These are phyloP conservation scores for Dipteronia dyeriana DNA, from an alignment of 345 rosid genomes.

Conservation along the genomic window DNA sequence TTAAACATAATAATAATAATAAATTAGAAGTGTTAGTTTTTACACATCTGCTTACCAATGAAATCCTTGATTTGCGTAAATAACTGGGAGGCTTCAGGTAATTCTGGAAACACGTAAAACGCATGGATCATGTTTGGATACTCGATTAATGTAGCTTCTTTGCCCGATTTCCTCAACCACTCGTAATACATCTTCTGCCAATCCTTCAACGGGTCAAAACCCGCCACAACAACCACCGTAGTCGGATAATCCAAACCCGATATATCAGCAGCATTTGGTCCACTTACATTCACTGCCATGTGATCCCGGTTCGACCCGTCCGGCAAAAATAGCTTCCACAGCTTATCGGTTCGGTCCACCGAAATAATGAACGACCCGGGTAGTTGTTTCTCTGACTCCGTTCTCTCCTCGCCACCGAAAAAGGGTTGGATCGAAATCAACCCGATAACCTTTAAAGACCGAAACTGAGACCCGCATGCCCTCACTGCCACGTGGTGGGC, in stretches of 20 bases:
- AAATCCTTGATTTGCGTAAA: slow-evolving; percentile 57
- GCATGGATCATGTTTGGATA: slow-evolving; percentile 78
- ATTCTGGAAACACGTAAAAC: slow-evolving; percentile 73
- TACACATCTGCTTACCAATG: slow-evolving; percentile 20
- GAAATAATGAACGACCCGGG: slow-evolving; percentile 41
- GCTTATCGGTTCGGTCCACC: slow-evolving; percentile 47
- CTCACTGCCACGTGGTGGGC: slow-evolving; percentile 73
- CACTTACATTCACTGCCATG: slow-evolving; percentile 45
- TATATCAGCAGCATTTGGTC: slow-evolving; percentile 47
- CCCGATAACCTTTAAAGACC: slow-evolving; percentile 41
- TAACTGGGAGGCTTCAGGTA: slow-evolving; percentile 50
- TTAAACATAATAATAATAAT: not conserved
- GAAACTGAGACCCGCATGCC: slow-evolving; percentile 26
- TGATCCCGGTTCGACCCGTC: slow-evolving; percentile 63
- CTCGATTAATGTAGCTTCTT: slow-evolving; percentile 58
- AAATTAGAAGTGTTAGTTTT: no score
- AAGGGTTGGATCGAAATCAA: slow-evolving; percentile 71
- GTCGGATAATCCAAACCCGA: slow-evolving; percentile 53
- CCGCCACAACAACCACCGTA: slow-evolving; percentile 50
- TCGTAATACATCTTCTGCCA: slow-evolving; percentile 72
- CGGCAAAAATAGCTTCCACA: slow-evolving; percentile 60
- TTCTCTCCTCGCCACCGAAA: slow-evolving; percentile 79
- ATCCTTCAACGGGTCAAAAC: slow-evolving; percentile 78
- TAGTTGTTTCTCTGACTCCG: slow-evolving; percentile 57
- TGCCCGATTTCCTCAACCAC: slow-evolving; percentile 72